phyloP scores from a whole-genome alignment of 2,329 filamentous ascomycete species.

The Cordyceps sp. region DNA sequence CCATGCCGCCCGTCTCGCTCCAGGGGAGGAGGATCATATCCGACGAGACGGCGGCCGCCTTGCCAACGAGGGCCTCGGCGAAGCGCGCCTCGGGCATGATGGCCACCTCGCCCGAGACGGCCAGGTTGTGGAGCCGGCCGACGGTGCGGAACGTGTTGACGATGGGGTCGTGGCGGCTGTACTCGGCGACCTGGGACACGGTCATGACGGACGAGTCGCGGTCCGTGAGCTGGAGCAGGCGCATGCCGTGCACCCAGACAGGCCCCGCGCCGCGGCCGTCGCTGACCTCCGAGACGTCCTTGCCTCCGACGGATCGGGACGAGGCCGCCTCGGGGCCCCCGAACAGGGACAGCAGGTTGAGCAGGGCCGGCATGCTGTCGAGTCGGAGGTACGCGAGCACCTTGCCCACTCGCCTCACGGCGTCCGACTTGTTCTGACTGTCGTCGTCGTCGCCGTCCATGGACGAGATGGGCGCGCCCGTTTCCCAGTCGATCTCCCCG shows the following conservation, averaged over 20 bases:
- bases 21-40: slow-evolving; percentile 76
- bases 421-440: neutral
- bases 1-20: slow-evolving; percentile 66
- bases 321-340: slow-evolving; percentile 26
- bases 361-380: slow-evolving; percentile 67
- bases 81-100: slow-evolving; percentile 66
- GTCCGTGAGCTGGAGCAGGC: slow-evolving; percentile 74
- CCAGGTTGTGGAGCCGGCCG: slow-evolving; percentile 67
- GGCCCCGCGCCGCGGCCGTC: neutral
- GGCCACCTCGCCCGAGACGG: slow-evolving; percentile 65
- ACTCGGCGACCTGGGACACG: slow-evolving; percentile 66
- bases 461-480: slow-evolving; percentile 6
- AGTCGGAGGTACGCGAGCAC: slow-evolving; percentile 70
- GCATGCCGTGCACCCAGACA: slow-evolving; percentile 66
- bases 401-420: slow-evolving; percentile 29
- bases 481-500: slow-evolving; percentile 79
- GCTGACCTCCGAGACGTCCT: slow-evolving; percentile 4
- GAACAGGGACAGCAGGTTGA: slow-evolving; percentile 68
- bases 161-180: slow-evolving; percentile 59
- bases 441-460: slow-evolving; percentile 4
- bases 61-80: slow-evolving; percentile 56
- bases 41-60: slow-evolving; percentile 51
- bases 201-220: slow-evolving; percentile 93
- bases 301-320: slow-evolving; percentile 4
- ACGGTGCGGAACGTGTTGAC: slow-evolving; percentile 86